Base-by-base conservation (phyloP, 306 rosid genomes). In the Datisca glomerata region DNA sequence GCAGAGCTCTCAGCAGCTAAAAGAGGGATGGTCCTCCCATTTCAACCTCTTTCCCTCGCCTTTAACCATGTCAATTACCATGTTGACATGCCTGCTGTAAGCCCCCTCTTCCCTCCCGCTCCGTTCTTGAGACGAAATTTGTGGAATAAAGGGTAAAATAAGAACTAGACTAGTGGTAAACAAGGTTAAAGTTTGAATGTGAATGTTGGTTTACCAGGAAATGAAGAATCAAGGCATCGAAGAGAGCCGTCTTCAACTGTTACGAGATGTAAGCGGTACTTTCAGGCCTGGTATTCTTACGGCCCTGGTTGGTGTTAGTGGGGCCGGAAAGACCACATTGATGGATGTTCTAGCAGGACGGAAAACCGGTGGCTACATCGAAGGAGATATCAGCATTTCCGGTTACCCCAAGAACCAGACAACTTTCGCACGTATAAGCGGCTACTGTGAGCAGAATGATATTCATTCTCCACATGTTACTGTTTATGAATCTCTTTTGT, bases 11-110 rank as follows among this genome's bases (percentile, higher is more conserved):
- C n/a, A n/a, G n/a, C 58, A 19, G 59, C 58, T 32, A 59, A 31
- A 7, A 59, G 54, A 58, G 78, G 81, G 68, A 69, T 80, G 81
- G 66, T 74, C 43, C 55, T 85, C 49, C 77, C 95, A 1, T 85
- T 80, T 43, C 74, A 63, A 55, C 81, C 86, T 5, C 71, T 79
- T 22, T 73, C 93, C 20, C 67, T 84, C 31, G 66, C 79, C 18
- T 84, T 84, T 63, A 71, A 66, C 66, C 84, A 84, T 38, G 69
- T 84, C 34, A 65, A 52, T 60, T 84, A 84, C 78, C 71, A 59
- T 13, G 93, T 84, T 13, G 83, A 76, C 43, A 76, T 73, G 93
- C 95, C 93, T 43, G n/a, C 63, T 1, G 93, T 84, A 65, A 70
- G 86, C n/a, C n/a, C n/a, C n/a, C n/a, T n/a, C n/a, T n/a, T n/a